Percentiles rank a stretch among this genome's conserved stretches.
phyloP scores from a whole-genome alignment of 1,284 basidiomycete species.

The Tilletiopsis washingtonensis region DNA sequence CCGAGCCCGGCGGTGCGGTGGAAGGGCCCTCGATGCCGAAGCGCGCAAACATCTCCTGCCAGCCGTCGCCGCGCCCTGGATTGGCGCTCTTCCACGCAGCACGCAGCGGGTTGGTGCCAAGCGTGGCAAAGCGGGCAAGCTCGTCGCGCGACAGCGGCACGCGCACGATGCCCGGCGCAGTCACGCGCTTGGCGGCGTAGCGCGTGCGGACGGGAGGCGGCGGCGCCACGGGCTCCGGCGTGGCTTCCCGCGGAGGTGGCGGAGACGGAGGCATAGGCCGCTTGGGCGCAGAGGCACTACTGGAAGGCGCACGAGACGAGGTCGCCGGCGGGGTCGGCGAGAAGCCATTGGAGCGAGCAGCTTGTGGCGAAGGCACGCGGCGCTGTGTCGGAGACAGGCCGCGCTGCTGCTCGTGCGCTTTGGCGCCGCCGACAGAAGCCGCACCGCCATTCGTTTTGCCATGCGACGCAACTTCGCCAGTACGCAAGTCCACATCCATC shows the following conservation, averaged over 20 bases:
- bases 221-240: neutral
- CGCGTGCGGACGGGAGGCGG: neutral
- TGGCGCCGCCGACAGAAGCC: too few species aligned
- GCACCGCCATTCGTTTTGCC: too few species aligned
- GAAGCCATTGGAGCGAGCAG: neutral
- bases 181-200: neutral
- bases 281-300: too few species aligned
- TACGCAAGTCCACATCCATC: too few species aligned
- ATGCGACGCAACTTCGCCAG: too few species aligned
- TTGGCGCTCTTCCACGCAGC: constrained; percentile 21
- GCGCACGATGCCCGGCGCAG: neutral
- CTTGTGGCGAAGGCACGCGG: neutral
- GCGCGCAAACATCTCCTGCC: constrained; percentile 6
- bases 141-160: constrained; percentile 15
- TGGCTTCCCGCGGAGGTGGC: neutral
- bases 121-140: constrained; percentile 17
- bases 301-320: too few species aligned
- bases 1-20: neutral
- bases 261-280: too few species aligned
- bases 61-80: neutral
- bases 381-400: neutral
- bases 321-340: neutral
- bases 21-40: neutral
- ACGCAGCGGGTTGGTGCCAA: constrained; percentile 28
- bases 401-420: neutral